phyloP scores from a whole-genome alignment of 2,329 filamentous ascomycete species.

The Ophiosphaerella narmari region DNA sequence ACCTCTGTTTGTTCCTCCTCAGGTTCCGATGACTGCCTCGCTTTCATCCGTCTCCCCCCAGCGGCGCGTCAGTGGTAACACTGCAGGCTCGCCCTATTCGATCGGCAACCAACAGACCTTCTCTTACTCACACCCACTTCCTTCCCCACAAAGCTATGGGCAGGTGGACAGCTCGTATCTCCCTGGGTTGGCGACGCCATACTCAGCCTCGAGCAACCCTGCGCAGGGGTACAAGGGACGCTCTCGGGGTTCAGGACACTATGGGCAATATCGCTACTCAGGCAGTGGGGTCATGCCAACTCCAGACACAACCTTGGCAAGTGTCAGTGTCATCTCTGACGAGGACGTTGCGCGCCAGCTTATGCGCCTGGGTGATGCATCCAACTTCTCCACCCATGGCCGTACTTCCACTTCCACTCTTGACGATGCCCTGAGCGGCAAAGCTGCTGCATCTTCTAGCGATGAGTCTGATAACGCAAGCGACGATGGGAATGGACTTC shows the following conservation, averaged over 20 bases:
- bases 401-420: conserved; percentile 91
- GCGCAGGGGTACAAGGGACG: conserved; percentile 41
- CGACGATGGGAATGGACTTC: conserved; percentile 60
- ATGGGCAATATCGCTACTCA: conserved; percentile 49
- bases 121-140: conserved; percentile 74
- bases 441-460: conserved; percentile 61
- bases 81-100: conserved; percentile 73
- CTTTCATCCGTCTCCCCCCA: conserved; percentile 95
- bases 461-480: conserved; percentile 72
- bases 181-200: conserved; percentile 44
- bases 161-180: conserved; percentile 44
- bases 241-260: conserved; percentile 43
- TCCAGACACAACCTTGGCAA: conserved; percentile 90
- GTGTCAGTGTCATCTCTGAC: conserved; percentile 85
- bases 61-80: conserved; percentile 76
- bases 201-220: conserved; percentile 40
- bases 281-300: conserved; percentile 72
- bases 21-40: conserved; percentile 85
- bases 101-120: conserved; percentile 80
- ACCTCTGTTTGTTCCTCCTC: conserved; percentile 84
- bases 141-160: conserved; percentile 79
- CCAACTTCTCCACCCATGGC: conserved; percentile 83
- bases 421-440: conserved; percentile 91
- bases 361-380: conserved; percentile 93
- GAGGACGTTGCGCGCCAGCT: conserved; percentile 97